These are phyloP conservation scores for Hypoxylon sp. DNA, from an alignment of 2,329 filamentous ascomycete species.

Conservation along the genomic window DNA sequence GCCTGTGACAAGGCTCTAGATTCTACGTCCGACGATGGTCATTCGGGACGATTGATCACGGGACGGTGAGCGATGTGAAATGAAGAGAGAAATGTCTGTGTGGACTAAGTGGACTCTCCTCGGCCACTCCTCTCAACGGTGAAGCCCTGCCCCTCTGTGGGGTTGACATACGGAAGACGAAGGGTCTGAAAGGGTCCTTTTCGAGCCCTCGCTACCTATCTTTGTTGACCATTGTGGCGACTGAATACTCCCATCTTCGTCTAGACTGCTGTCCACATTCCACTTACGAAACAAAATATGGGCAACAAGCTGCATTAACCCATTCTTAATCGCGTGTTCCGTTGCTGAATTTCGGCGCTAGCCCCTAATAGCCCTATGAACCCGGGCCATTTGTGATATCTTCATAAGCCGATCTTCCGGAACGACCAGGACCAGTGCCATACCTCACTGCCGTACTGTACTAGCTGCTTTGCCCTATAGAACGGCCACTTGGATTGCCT, in stretches of 20 bases:
- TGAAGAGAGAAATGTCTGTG: constrained; percentile 35
- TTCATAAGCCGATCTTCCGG: constrained; percentile 40
- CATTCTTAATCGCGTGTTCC: constrained; percentile 35
- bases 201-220: neutral
- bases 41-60: constrained; percentile 28
- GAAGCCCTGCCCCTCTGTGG: constrained; percentile 40
- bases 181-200: constrained; percentile 12
- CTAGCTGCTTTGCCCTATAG: constrained; percentile 10
- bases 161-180: constrained; percentile 26
- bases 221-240: constrained; percentile 20
- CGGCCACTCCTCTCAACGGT: constrained; percentile 36
- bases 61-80: constrained; percentile 36
- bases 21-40: constrained; percentile 17
- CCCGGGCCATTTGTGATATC: constrained; percentile 33
- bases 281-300: constrained; percentile 22
- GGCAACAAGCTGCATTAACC: constrained; percentile 16
- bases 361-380: constrained; percentile 36
- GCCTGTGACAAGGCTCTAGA: constrained; percentile 25
- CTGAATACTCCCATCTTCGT: constrained; percentile 15
- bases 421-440: constrained; percentile 9
- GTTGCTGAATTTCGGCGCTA: constrained; percentile 33
- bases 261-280: constrained; percentile 10
- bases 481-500: constrained; percentile 27
- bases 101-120: constrained; percentile 40
- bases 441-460: neutral